Evolutionary conservation across 495 filamentous ascomycete species (phyloP).

Genomic region (Glarea lozoyensis): DNA sequence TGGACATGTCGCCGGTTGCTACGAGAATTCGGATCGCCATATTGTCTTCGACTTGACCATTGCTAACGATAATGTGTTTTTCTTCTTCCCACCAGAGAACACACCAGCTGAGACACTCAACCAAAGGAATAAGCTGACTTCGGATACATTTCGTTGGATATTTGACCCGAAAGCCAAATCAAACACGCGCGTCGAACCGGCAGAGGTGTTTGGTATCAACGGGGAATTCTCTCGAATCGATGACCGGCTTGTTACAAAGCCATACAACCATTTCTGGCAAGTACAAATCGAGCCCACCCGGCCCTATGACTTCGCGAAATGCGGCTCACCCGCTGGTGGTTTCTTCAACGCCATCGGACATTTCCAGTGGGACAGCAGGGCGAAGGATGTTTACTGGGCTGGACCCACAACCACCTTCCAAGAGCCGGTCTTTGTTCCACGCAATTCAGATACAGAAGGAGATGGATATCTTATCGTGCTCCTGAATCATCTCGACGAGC

Average conservation of each 20-base stretch:
- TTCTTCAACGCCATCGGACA: conserved; percentile 14
- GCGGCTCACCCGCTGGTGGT: conserved; percentile 37
- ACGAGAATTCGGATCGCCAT: conserved; percentile 37
- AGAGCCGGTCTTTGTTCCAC: conserved; percentile 49
- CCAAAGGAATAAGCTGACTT: conserved; percentile 24
- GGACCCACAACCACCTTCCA: conserved; percentile 45
- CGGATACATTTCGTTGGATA: conserved; percentile 44
- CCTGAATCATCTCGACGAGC: conserved; percentile 42
- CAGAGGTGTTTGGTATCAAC: conserved; percentile 31
- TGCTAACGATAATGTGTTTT: conserved; percentile 47
- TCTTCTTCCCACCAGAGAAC: conserved; percentile 41
- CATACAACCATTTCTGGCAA: conserved; percentile 47
- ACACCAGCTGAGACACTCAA: conserved; percentile 18
- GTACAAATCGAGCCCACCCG: conserved; percentile 33
- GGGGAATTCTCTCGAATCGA: conserved; percentile 55
- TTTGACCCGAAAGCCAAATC: conserved; percentile 37
- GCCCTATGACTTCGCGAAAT: conserved; percentile 40
- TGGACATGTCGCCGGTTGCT: conserved; percentile 41
- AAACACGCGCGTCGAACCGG: conserved; percentile 26
- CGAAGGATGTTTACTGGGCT: conserved; percentile 34
- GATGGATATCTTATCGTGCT: conserved; percentile 48
- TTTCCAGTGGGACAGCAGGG: conserved; percentile 4
- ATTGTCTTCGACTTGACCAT: conserved; percentile 47
- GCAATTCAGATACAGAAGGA: conserved; percentile 33
- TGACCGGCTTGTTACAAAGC: conserved; percentile 41